Percentiles rank a stretch among this genome's conserved stretches.
Evolutionary conservation across 768 basidiomycete species (phyloP).

Genomic region (Xerocomellus dryophilus): DNA sequence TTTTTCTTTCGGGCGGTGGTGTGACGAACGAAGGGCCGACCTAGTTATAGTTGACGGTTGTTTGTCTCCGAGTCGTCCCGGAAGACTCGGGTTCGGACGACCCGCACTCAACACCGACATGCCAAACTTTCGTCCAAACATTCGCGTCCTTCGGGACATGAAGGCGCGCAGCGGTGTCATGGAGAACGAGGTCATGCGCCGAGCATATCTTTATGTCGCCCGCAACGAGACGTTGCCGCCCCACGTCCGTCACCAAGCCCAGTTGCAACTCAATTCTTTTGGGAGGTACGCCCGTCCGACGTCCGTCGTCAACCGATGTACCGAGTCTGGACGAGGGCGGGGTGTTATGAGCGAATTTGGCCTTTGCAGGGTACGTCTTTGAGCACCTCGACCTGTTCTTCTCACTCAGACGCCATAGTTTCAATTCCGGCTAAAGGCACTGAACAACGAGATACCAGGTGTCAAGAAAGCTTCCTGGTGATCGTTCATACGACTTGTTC

Average conservation of each 20-base stretch:
- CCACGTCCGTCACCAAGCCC: slow-evolving; percentile 89
- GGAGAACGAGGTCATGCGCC: slow-evolving; percentile 75
- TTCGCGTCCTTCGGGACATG: slow-evolving; percentile 69
- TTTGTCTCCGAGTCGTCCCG: slow-evolving; percentile 15
- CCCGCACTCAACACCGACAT: slow-evolving; percentile 3
- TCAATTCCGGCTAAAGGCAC: slow-evolving; percentile 86
- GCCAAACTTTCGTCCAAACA: slow-evolving; percentile 37
- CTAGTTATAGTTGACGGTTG: slow-evolving; percentile 17
- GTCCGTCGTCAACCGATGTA: slow-evolving; percentile 86
- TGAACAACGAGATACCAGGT: slow-evolving; percentile 78
- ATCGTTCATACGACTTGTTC: neutral
- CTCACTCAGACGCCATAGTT: slow-evolving; percentile 46
- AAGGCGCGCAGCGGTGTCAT: slow-evolving; percentile 70
- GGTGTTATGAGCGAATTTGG: slow-evolving; percentile 90
- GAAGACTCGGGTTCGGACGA: neutral
- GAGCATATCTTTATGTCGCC: slow-evolving; percentile 91
- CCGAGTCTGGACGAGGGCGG: slow-evolving; percentile 79
- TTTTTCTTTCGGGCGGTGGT: neutral
- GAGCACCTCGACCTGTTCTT: neutral
- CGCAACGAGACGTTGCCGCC: slow-evolving; percentile 87
- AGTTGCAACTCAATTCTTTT: slow-evolving; percentile 88
- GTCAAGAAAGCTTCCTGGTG: slow-evolving; percentile 94
- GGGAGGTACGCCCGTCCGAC: slow-evolving; percentile 79
- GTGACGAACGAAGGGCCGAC: neutral
- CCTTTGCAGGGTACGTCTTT: slow-evolving; percentile 62